phyloP scores from a whole-genome alignment of 441 rosid genomes.

The Erodium moschatum region DNA sequence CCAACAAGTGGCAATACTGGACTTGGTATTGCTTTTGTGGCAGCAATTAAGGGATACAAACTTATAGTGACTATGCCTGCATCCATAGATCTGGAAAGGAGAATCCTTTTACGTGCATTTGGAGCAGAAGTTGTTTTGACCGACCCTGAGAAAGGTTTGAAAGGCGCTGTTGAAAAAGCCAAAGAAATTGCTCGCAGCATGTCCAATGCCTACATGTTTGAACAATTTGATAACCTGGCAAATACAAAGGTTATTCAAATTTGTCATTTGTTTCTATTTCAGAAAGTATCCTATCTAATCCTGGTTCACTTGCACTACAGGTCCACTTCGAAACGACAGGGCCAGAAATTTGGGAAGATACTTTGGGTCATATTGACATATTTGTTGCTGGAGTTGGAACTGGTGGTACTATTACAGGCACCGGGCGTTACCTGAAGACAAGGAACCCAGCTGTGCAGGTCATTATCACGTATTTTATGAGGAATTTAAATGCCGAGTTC shows the following conservation, averaged over 20 bases:
- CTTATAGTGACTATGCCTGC: constrained; percentile 83
- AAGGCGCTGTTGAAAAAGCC: constrained; percentile 85
- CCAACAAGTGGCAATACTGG: constrained; percentile 87
- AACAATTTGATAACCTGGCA: constrained; percentile 66
- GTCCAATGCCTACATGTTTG: constrained; percentile 64
- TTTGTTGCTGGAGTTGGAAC: constrained; percentile 83
- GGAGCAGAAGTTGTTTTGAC: constrained; percentile 83
- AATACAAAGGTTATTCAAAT: constrained; percentile 44
- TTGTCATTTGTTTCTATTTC: background rate
- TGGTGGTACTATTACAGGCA: constrained; percentile 79
- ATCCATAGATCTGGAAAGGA: constrained; percentile 68
- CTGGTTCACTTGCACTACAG: constrained; percentile 34
- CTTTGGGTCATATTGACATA: constrained; percentile 65
- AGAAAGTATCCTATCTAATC: background rate
- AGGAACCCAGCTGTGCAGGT: constrained; percentile 68
- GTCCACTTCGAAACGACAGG: constrained; percentile 84
- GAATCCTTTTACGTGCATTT: constrained; percentile 68
- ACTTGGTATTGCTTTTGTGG: constrained; percentile 77
- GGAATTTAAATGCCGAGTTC: background rate
- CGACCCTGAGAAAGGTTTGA: constrained; percentile 64
- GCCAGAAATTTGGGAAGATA: constrained; percentile 93
- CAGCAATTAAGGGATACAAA: constrained; percentile 73
- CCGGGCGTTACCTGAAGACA: constrained; percentile 68
- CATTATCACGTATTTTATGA: background rate
- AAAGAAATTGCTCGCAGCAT: constrained; percentile 56